These are phyloP conservation scores for Salvia miltiorrhiza DNA, from an alignment of 257 asterid species.

Conservation along the genomic window DNA sequence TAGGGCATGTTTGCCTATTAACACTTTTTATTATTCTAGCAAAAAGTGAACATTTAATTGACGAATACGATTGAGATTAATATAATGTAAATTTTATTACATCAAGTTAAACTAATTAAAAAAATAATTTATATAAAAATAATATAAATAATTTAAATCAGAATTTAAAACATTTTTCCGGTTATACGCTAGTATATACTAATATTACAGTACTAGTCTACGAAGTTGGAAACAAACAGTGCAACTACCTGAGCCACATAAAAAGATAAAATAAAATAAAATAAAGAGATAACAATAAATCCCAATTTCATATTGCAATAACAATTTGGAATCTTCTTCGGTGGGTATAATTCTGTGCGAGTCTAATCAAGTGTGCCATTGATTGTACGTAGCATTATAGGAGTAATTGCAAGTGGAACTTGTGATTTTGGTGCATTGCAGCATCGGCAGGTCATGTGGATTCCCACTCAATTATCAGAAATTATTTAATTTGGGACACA, in stretches of 20 bases:
- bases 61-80: no score
- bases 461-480: conserved; percentile 12
- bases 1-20: no score
- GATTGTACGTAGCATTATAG: neutral
- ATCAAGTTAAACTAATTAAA: no score
- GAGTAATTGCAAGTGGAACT: neutral
- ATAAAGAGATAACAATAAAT: no score
- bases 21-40: no score
- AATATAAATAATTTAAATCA: no score
- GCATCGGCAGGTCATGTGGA: conserved; percentile 22
- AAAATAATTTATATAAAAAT: no score
- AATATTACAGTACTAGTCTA: neutral
- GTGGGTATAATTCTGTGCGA: conserved; percentile 4
- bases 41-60: no score
- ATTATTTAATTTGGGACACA: neutral
- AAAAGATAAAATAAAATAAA: neutral
- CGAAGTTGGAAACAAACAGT: neutral
- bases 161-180: no score
- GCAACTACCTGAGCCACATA: conserved; percentile 9
- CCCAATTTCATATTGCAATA: neutral
- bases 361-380: neutral
- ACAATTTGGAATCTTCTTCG: neutral
- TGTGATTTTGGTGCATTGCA: conserved; percentile 23
- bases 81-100: no score
- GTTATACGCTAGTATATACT: no score